Base-by-base conservation (phyloP, 2,329 filamentous ascomycete genomes). In the Paracoccidioides lutzii region DNA sequence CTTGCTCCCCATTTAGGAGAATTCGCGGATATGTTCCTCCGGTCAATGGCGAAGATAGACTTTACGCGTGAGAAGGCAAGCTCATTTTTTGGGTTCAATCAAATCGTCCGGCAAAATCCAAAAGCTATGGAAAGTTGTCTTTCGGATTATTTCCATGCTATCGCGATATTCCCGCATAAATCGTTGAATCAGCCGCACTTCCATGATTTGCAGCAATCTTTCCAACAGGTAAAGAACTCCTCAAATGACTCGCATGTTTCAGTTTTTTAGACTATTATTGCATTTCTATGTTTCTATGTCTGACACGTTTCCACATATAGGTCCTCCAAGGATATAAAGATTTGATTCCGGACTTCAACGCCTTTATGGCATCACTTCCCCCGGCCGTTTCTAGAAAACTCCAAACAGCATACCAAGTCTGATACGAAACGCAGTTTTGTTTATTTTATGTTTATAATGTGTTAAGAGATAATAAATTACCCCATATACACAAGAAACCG, bases 61-160 rank as follows among this genome's bases (percentile, higher is more conserved):
- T 85, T 88, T 65, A 91, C 89, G 2, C 88, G 95, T 58, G 93
- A 98, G 72, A 98, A 98, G 74, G 89, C 87, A 0, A 90, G 90
- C 32, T 91, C 93, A 0, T 88, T 97, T 69, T 83, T 88, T 64
- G 93, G 93, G 0, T 96, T 98, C 73, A 87, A 88, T 55, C 79
- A 86, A 62, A 80, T 95, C 50, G 87, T 97, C 3, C 80, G 87
- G 59, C 82, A 83, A 66, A 97, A 97, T 65, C 93, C 93, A 0
- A 82, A 90, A 66, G 89, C 90, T 1, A 91, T 98, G 82, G 93
- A 97, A 72, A 85, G 85, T 62, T 87, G 84, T 57, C 76, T 98
- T 43, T 77, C 85, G 40, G 81, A 86, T 56, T 94, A 93, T 72
- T 95, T 98, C 69, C 80, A 78, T 53, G 80, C 88, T 56, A 94